Evolutionary conservation across 164 flowering plant genomes (phyloP), one percentile per base, ranked within the genome.

Genomic region (Berberis thunbergii): DNA sequence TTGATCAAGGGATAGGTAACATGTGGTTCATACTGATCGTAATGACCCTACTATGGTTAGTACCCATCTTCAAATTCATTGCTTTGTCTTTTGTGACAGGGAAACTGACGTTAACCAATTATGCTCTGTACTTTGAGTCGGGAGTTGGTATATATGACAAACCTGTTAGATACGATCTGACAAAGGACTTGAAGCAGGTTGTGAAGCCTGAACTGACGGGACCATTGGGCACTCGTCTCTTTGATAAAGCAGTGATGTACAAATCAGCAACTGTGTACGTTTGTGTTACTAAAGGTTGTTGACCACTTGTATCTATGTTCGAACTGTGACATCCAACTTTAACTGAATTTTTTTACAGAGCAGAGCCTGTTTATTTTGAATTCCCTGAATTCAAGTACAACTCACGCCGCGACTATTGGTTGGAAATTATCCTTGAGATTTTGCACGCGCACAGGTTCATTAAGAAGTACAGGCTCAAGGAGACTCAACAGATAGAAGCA

Each of bases 241-340:
- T 87, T 77, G 97, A 92, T 72, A 89, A 81, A 73, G 98, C 96
- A 42, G 79, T 92, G 62, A 81, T 88, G 88, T 92, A 89, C 82
- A 85, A 84, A 55, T 89, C 97, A 67, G 69, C 71, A 55, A 68
- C 81, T 48, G 54, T 83, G 98, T 92, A 87, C 45, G 96, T 76
- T 67, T 61, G 64, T 48, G 4, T 49, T 54, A 49, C 41, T 7
- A 13, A 63, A 59, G 64, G 63, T 60, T 60, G 60, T 61, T 64
- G 13, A 4, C 11, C 13, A 54, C 45, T 59, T 13, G 7, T 63
- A 57, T 57, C 43, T 56, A 2, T 57, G 40, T 57, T 39, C 46
- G 44, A 45, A 49, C 60, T 43, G 54, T 55, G 64, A 44, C 54
- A 41, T 62, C 67, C 38, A 40, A 45, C 57, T 69, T 44, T 70